These are phyloP conservation scores for Mentha longifolia DNA, from an alignment of 257 asterid species.

Conservation along the genomic window DNA sequence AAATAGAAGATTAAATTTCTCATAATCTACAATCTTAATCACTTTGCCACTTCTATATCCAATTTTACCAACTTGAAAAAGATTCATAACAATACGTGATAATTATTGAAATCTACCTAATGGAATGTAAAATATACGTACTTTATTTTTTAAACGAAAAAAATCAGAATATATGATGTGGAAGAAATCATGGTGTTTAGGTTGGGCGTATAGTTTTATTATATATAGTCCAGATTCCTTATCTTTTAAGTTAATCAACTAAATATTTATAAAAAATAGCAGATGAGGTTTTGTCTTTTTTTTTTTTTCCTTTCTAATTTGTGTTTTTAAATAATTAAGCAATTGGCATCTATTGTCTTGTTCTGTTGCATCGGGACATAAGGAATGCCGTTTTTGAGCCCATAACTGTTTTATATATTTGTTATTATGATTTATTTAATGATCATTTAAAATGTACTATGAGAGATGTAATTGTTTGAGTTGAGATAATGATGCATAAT, in stretches of 20 bases:
- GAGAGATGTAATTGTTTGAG: no score
- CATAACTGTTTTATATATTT: neutral
- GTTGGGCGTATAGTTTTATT: neutral
- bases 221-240: neutral
- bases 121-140: neutral
- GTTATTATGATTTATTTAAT: neutral
- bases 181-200: neutral
- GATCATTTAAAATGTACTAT: no score
- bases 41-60: no score
- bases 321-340: no score
- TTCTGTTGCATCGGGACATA: neutral
- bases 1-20: no score
- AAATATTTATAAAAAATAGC: no score
- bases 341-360: no score
- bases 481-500: no score
- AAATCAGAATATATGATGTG: neutral
- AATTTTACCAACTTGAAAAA: no score
- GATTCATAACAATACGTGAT: neutral
- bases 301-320: no score
- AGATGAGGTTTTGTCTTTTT: no score
- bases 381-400: slow-evolving; percentile 18
- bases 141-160: neutral
- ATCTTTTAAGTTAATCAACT: neutral
- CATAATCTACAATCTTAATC: no score
- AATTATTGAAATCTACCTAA: slow-evolving; percentile 8